Percentiles rank a stretch among this genome's conserved stretches.
Conservation (phyloP, 2,329 filamentous ascomycete species). For the Aspergillus costaricaensis region DNA sequence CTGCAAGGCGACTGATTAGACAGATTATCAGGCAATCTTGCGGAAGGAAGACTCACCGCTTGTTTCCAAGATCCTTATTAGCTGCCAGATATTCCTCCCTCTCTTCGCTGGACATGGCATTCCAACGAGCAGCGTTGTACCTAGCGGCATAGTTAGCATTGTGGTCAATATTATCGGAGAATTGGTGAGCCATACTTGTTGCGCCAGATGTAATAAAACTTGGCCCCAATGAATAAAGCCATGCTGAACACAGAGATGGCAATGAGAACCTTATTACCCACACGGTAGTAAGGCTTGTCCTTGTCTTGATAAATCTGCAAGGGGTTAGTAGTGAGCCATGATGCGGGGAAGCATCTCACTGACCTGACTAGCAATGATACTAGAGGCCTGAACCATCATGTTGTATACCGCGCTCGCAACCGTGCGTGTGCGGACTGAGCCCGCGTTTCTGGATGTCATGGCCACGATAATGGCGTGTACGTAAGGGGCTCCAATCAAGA, state of each 20-base stretch:
- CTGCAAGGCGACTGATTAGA: conserved; percentile 18
- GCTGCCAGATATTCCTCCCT: conserved; percentile 40
- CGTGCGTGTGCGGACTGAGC: conserved; percentile 45
- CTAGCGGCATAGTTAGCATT: conserved; percentile 23
- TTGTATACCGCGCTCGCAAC: conserved; percentile 51
- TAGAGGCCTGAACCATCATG: conserved; percentile 48
- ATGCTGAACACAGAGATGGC: conserved; percentile 54
- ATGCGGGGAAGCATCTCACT: conserved; percentile 14
- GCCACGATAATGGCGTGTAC: conserved; percentile 58
- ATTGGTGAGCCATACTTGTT: conserved; percentile 38
- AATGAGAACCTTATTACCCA: conserved; percentile 60
- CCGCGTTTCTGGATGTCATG: conserved; percentile 47
- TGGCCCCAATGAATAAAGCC: conserved; percentile 51
- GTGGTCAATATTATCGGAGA: neutral
- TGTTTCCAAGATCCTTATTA: conserved; percentile 45
- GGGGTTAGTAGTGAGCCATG: conserved; percentile 10
- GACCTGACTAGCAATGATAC: conserved; percentile 44
- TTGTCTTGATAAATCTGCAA: conserved; percentile 57
- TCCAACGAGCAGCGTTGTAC: conserved; percentile 39
- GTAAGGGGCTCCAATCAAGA: conserved; percentile 60
- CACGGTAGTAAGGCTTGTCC: conserved; percentile 60
- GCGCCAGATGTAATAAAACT: conserved; percentile 43
- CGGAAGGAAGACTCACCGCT: conserved; percentile 37
- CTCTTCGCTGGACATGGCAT: conserved; percentile 44
- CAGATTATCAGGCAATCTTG: neutral